Base-by-base conservation (phyloP, 495 filamentous ascomycete genomes). In the Usnea hakonensis region DNA sequence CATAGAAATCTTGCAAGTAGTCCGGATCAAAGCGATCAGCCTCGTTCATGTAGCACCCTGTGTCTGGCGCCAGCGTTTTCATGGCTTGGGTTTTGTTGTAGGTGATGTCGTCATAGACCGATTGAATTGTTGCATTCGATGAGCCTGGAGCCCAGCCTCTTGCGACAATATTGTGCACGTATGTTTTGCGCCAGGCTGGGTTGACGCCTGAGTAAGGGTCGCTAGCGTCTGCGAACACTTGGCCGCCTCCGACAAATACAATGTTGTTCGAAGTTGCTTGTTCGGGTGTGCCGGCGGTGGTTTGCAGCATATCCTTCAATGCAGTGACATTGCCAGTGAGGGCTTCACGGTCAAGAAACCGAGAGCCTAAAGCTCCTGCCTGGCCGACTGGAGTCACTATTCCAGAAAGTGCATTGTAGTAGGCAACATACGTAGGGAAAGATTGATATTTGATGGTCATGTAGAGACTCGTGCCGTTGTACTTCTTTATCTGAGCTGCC, bases 1-100 rank as follows among this genome's bases (percentile, higher is more conserved):
- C 81, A 71, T 76, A 83, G 66, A 77, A 83, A 9, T 76, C 73
- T 44, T 75, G 60, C 55, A 74, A 70, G 73, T 76, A 83, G 17
- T 75, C 70, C 44, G 68, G 61, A 35, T 78, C 79, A n/a, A 50
- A 62, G 19, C 54, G 59, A 63, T 66, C 64, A 59, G 68, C 74
- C 64, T 78, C 76, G 38, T 75, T 78, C 61, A 76, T 65, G 60
- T 78, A 77, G 21, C 68, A 77, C 0, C 75, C 75, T 11, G 70
- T 69, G 16, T 60, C 32, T 2, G 74, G 75, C 5, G 74, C 72
- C 23, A 76, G 32, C 1, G 55, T 40, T 26, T 69, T 67, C 76
- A 79, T 73, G 2, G 73, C 73, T 56, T 66, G 38, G 37, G 79
- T 76, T 70, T 82, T 83, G 40, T 76, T 77, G 50, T 78, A 73